Evolutionary conservation across 148 eudicot genomes (phyloP).

Genomic region (Chenopodium album): DNA sequence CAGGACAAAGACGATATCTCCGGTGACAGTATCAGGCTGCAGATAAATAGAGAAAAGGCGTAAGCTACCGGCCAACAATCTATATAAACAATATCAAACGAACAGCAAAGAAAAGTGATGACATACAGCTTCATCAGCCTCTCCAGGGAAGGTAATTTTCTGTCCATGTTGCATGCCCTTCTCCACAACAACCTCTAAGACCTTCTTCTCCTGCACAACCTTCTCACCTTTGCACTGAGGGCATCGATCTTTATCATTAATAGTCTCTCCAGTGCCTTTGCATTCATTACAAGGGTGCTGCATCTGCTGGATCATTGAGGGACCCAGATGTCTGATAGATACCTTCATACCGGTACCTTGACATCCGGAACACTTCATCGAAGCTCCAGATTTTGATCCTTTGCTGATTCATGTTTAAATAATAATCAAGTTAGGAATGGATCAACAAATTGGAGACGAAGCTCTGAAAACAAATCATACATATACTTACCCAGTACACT

Average conservation of each 20-base stretch:
- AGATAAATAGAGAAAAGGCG: background rate
- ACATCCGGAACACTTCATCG: conserved; percentile 63
- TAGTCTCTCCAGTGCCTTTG: conserved; percentile 67
- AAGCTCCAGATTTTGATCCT: conserved; percentile 80
- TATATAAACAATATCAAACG: background rate
- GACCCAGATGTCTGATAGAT: conserved; percentile 61
- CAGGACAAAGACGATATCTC: conserved; percentile 62
- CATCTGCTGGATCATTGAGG: conserved; percentile 74
- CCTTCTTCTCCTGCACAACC: conserved; percentile 65
- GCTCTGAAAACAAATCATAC: background rate
- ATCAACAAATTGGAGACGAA: background rate
- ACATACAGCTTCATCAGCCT: conserved; percentile 77
- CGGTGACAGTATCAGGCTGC: conserved; percentile 70
- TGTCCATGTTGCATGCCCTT: conserved; percentile 81
- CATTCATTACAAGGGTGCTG: conserved; percentile 79
- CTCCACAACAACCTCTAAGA: conserved; percentile 61
- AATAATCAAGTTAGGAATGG: background rate
- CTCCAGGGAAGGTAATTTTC: conserved; percentile 70
- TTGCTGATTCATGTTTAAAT: conserved; percentile 34
- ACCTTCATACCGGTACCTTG: conserved; percentile 71
- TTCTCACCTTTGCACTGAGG: conserved; percentile 72
- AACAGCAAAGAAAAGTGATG: background rate
- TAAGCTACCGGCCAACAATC: background rate
- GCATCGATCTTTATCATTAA: conserved; percentile 62
- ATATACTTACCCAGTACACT: conserved; percentile 47